phyloP scores from a whole-genome alignment of 768 basidiomycete genomes.

The Boletus vermiculosoides region DNA sequence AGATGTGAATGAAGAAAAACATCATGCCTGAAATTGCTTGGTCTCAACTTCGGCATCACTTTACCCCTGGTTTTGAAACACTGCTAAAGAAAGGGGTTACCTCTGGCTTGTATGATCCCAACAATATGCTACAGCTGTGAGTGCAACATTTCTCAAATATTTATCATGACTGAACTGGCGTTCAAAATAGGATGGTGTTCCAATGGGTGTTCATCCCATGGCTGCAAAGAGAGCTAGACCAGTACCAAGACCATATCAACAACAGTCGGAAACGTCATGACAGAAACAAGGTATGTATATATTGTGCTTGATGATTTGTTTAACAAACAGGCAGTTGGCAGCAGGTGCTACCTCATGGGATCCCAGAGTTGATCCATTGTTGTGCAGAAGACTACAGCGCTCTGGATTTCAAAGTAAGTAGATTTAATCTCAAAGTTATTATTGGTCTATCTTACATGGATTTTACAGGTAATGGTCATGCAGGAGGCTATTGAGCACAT shows the following conservation, averaged over 20 bases:
- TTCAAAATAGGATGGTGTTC: no score
- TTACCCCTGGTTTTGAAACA: no score
- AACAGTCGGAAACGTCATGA: constrained; percentile 1
- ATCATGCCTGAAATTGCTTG: no score
- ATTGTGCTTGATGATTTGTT: background rate
- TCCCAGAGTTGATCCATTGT: background rate
- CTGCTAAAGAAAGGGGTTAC: no score
- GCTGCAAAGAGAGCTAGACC: background rate
- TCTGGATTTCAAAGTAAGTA: background rate
- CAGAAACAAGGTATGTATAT: constrained; percentile 3
- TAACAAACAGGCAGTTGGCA: no score
- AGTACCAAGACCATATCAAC: constrained; percentile 6
- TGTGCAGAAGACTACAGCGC: background rate
- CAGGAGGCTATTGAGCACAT: background rate
- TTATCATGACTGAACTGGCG: no score
- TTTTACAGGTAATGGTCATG: background rate
- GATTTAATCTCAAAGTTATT: background rate
- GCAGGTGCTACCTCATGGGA: background rate
- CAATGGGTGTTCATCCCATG: no score
- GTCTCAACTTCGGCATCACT: no score
- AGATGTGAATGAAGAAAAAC: no score
- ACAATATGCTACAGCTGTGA: no score
- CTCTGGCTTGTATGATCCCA: no score
- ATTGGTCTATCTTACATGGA: background rate
- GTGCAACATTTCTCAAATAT: no score